Evolutionary conservation across 2,329 filamentous ascomycete species (phyloP).

Genomic region (Ophiocordyceps unilateralis): DNA sequence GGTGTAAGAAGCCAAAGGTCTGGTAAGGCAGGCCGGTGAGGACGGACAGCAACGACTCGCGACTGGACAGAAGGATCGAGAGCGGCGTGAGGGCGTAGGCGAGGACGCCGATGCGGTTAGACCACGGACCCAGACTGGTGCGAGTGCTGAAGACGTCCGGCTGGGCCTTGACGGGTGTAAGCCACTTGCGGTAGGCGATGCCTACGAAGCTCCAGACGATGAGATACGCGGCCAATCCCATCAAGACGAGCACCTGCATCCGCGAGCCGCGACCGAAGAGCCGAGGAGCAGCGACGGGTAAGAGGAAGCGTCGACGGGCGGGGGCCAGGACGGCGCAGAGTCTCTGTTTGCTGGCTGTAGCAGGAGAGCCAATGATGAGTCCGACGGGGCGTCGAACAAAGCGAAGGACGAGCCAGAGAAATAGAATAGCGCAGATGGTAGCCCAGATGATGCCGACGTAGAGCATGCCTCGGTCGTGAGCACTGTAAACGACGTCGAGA

Average conservation of each 20-base stretch:
- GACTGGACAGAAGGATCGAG: constrained; percentile 46
- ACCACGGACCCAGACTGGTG: constrained; percentile 47
- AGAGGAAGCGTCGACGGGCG: constrained; percentile 31
- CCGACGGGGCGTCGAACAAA: constrained; percentile 10
- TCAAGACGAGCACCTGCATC: constrained; percentile 46
- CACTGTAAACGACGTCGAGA: constrained; percentile 31
- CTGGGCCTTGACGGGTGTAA: constrained; percentile 45
- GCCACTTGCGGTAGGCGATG: constrained; percentile 50
- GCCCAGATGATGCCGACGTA: constrained; percentile 34
- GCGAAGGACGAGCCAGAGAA: constrained; percentile 20
- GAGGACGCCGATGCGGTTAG: constrained; percentile 51
- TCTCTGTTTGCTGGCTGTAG: constrained; percentile 8
- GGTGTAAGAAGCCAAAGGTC: constrained; percentile 61
- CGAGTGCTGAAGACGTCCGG: constrained; percentile 44
- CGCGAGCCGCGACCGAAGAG: constrained; percentile 53
- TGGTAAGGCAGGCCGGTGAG: constrained; percentile 61
- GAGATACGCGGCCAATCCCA: constrained; percentile 42
- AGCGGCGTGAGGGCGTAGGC: constrained; percentile 61
- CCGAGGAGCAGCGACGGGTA: constrained; percentile 37
- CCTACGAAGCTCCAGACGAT: constrained; percentile 52
- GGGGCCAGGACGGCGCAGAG: constrained; percentile 21
- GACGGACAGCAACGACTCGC: constrained; percentile 52
- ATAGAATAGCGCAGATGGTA: constrained; percentile 23
- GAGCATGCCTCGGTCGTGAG: constrained; percentile 31
- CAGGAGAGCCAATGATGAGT: not conserved